These are phyloP conservation scores for Trichoderma polysporum DNA, from an alignment of 2,329 filamentous ascomycete species.

Conservation along the genomic window DNA sequence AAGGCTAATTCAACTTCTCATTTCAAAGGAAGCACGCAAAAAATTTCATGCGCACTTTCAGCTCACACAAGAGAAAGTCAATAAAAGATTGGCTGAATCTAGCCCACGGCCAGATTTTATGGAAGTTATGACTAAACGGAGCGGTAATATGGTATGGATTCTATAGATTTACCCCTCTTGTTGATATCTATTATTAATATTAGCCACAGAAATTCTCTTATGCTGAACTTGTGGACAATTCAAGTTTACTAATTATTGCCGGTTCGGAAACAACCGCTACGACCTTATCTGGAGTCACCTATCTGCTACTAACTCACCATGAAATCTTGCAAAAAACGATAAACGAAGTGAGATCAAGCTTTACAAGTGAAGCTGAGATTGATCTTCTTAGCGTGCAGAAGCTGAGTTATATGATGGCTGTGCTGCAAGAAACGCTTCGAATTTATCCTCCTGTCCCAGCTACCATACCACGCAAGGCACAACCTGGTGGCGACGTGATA, in stretches of 20 bases:
- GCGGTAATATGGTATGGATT: neutral
- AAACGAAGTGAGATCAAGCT: constrained; percentile 32
- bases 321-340: constrained; percentile 32
- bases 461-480: constrained; percentile 36
- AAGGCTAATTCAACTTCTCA: neutral
- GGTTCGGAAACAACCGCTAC: constrained; percentile 38
- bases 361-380: constrained; percentile 23
- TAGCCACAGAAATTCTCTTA: neutral
- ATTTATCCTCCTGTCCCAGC: constrained; percentile 46
- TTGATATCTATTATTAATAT: neutral
- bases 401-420: constrained; percentile 47
- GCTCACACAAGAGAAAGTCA: constrained; percentile 4
- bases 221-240: neutral
- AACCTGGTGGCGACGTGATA: constrained; percentile 31
- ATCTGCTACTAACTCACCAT: constrained; percentile 33
- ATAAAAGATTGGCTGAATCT: neutral
- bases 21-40: neutral
- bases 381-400: constrained; percentile 17
- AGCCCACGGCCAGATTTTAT: neutral
- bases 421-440: constrained; percentile 50
- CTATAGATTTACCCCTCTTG: too few relatives aligned
- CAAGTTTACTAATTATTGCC: constrained; percentile 28
- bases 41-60: neutral
- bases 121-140: neutral
- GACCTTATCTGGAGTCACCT: constrained; percentile 29